Evolutionary conservation across 306 rosid species (phyloP).

Genomic region (Quercus berberidifolia): DNA sequence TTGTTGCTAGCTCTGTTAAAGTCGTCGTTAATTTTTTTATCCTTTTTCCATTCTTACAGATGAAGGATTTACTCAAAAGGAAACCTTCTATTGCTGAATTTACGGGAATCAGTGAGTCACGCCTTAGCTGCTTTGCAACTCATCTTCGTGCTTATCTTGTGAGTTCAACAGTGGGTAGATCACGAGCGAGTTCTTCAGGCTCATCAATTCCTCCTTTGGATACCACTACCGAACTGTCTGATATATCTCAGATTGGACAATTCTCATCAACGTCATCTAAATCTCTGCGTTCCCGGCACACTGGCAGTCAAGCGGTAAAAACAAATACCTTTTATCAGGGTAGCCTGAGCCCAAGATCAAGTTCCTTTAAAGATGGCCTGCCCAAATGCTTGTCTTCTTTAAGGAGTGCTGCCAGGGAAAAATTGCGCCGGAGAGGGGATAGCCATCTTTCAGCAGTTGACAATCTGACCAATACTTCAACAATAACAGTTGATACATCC

Average conservation of each 20-base stretch:
- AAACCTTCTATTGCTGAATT: slow-evolving; percentile 81
- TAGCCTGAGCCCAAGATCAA: slow-evolving; percentile 80
- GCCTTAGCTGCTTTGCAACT: slow-evolving; percentile 89
- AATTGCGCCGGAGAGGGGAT: slow-evolving; percentile 65
- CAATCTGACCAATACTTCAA: slow-evolving; percentile 35
- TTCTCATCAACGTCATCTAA: slow-evolving; percentile 42
- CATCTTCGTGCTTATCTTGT: slow-evolving; percentile 88
- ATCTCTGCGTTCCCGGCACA: slow-evolving; percentile 61
- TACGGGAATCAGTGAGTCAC: slow-evolving; percentile 88
- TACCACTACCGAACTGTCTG: slow-evolving; percentile 25
- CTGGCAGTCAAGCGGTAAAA: slow-evolving; percentile 53
- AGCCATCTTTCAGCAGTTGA: slow-evolving; percentile 37
- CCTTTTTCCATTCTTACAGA: slow-evolving; percentile 32
- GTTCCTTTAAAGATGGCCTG: slow-evolving; percentile 84
- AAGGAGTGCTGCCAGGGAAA: slow-evolving; percentile 71
- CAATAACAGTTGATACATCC: slow-evolving; percentile 26
- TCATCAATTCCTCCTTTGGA: slow-evolving; percentile 16
- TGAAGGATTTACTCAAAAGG: slow-evolving; percentile 72
- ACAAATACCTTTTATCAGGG: slow-evolving; percentile 63
- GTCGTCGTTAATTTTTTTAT: not conserved
- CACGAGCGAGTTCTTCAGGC: slow-evolving; percentile 32
- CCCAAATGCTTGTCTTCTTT: slow-evolving; percentile 57
- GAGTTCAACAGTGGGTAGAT: slow-evolving; percentile 51
- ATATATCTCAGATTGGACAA: slow-evolving; percentile 46
- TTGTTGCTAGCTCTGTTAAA: not conserved